Evolutionary conservation across 371 early-diverging fungal genomes (phyloP), one percentile per base, ranked within the genome.

Genomic region (Entomophthora muscae): DNA sequence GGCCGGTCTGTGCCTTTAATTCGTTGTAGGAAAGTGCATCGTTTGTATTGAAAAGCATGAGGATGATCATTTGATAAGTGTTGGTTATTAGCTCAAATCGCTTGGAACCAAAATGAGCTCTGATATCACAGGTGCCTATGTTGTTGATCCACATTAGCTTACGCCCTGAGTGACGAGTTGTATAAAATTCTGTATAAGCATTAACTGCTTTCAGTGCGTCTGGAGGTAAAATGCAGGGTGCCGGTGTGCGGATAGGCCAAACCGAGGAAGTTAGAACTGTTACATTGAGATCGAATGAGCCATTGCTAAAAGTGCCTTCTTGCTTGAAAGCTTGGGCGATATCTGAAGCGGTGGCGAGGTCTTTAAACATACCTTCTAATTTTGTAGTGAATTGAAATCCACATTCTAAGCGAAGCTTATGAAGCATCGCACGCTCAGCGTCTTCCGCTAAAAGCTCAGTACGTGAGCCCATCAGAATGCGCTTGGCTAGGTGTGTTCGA

Each of bases 311-410:
- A 32, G 24, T 61, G 26, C 22, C 33, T 17, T 42, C 54, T 0
- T 79, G 80, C 28, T 75, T 83, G 66, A 88, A 85, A 21, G 74
- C 73, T 13, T 63, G 54, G 64, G 76, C 76, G 70, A 85, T 77
- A 60, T 95, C 94, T 3, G 69, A 32, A 1, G 91, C 88, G 1
- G 90, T 64, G 28, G 78, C 73, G 80, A 93, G 86, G 65, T 95
- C 96, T 32, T 84, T 89, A 66, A 95, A 91, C 96, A 94, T 96
- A 30, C 89, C 93, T 67, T 96, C 95, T 3, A 96, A 76, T 61
- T 89, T 88, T 54, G 84, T 85, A 21, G 95, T 95, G 69, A 89
- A 94, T 64, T 84, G 89, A 53, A 82, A 80, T 0, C 95, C 95
- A 65, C 93, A 93, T 74, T 96, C 96, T 76, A 77, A 73, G 75